Evolutionary conservation across 805 yeast genomes (phyloP).

Genomic region (Ogataea ganodermae): DNA sequence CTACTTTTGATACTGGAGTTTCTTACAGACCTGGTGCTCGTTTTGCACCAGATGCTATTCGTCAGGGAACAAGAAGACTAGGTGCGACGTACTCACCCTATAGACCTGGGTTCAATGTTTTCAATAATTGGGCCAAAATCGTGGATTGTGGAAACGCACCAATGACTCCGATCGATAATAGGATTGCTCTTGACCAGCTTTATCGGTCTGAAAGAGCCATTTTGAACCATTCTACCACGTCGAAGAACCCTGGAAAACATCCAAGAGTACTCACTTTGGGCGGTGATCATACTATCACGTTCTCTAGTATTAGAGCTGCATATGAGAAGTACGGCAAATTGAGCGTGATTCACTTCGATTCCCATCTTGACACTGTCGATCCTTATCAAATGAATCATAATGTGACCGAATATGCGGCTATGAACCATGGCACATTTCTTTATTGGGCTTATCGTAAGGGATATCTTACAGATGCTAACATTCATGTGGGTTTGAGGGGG

Average conservation of each 20-base stretch:
- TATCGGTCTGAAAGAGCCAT: conserved; percentile 52
- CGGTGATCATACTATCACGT: conserved; percentile 61
- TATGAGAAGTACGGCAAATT: conserved; percentile 49
- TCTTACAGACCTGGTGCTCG: conserved; percentile 57
- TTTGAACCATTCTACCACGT: conserved; percentile 36
- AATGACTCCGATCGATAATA: conserved; percentile 56
- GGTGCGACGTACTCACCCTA: conserved; percentile 42
- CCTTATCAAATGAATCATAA: conserved; percentile 62
- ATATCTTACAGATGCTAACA: conserved; percentile 45
- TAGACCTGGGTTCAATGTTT: conserved; percentile 33
- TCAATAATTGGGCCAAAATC: conserved; percentile 40
- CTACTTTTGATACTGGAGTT: conserved; percentile 57
- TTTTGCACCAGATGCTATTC: conserved; percentile 54
- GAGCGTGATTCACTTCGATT: conserved; percentile 63
- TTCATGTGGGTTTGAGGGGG: conserved; percentile 64
- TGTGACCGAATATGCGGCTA: conserved; percentile 51
- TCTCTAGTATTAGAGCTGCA: conserved; percentile 53
- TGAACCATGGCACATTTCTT: conserved; percentile 65
- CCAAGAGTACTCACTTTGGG: conserved; percentile 56
- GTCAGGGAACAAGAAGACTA: conserved; percentile 47
- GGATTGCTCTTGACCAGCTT: conserved; percentile 54
- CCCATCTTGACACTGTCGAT: conserved; percentile 73
- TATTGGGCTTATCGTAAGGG: conserved; percentile 70
- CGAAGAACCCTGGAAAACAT: conserved; percentile 19
- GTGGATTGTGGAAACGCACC: conserved; percentile 61